Evolutionary conservation across 768 basidiomycete species (phyloP).

Genomic region (Amanita fuliginea): DNA sequence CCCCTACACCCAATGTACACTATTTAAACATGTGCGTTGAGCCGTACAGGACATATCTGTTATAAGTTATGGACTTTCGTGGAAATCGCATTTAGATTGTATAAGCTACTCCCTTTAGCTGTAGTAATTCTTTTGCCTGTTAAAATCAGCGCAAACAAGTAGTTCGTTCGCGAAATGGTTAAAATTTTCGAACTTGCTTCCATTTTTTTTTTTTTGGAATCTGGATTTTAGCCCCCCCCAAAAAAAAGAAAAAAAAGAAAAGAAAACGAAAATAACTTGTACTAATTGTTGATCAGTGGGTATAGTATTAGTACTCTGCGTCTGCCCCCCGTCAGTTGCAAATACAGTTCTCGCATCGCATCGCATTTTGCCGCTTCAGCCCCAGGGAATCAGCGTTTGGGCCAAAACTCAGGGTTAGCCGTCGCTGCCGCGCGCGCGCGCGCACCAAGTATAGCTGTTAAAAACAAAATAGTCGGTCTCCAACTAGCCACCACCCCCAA

Average conservation of each 20-base stretch:
- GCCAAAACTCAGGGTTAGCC: conserved; percentile 1
- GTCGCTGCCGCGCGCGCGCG: background rate
- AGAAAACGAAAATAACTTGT: too few species aligned
- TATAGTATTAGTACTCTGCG: too few species aligned
- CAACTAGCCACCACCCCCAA: too few species aligned
- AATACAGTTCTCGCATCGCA: background rate
- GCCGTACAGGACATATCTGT: background rate
- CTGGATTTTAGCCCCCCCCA: too few species aligned
- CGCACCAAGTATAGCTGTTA: background rate
- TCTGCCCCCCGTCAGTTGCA: background rate
- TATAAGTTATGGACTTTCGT: conserved; percentile 4
- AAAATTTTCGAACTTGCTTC: background rate
- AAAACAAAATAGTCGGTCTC: background rate
- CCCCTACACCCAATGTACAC: background rate
- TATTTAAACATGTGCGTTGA: conserved; percentile 2
- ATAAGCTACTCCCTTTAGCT: background rate
- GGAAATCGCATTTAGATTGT: conserved; percentile 1
- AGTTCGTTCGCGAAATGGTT: background rate
- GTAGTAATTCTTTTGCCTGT: background rate
- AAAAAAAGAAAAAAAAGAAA: too few species aligned
- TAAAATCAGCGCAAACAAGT: background rate
- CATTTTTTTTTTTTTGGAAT: too few species aligned
- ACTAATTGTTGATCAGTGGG: too few species aligned
- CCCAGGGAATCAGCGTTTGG: background rate
- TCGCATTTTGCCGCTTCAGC: background rate